Conservation (phyloP, 331 rosid genomes). For the Pyracantha coccinea region DNA sequence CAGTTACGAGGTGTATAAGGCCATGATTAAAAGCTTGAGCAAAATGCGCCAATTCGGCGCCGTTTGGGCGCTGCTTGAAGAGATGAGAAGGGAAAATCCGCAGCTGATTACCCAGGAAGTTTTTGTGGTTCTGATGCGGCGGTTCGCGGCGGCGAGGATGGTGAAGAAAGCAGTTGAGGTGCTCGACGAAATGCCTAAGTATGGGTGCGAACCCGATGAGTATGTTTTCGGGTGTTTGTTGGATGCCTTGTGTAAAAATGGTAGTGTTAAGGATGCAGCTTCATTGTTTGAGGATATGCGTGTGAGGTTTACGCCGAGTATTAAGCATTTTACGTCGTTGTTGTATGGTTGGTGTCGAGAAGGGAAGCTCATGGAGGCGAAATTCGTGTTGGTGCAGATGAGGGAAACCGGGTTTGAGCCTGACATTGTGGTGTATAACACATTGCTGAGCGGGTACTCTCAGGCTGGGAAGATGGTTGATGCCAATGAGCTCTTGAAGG, state of each 20-base stretch:
- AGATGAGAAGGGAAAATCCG: too few relatives aligned
- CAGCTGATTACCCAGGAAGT: too few relatives aligned
- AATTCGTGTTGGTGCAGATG: slow-evolving; percentile 61
- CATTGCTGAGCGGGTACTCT: slow-evolving; percentile 63
- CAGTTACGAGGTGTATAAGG: slow-evolving; percentile 55
- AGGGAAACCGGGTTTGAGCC: slow-evolving; percentile 63
- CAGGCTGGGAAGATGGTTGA: slow-evolving; percentile 65
- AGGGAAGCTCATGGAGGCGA: slow-evolving; percentile 76
- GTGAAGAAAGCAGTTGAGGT: neutral
- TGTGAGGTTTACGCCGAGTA: slow-evolving; percentile 37
- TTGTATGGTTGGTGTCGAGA: slow-evolving; percentile 88
- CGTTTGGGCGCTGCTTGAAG: slow-evolving; percentile 63
- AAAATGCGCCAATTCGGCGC: slow-evolving; percentile 83
- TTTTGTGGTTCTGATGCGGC: too few relatives aligned
- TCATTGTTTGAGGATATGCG: slow-evolving; percentile 70
- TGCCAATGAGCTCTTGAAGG: slow-evolving; percentile 64
- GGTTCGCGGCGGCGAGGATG: too few relatives aligned
- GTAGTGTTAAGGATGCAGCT: slow-evolving; percentile 69
- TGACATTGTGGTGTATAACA: slow-evolving; percentile 71
- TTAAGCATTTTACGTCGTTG: slow-evolving; percentile 71
- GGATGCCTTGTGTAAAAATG: slow-evolving; percentile 84
- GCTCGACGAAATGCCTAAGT: neutral
- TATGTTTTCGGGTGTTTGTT: slow-evolving; percentile 74
- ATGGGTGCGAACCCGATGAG: slow-evolving; percentile 22
- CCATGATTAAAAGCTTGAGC: slow-evolving; percentile 58